Percentiles rank a stretch among this genome's conserved stretches.
Conservation (phyloP, 257 asterid genomes). For the Linaria vulgaris region DNA sequence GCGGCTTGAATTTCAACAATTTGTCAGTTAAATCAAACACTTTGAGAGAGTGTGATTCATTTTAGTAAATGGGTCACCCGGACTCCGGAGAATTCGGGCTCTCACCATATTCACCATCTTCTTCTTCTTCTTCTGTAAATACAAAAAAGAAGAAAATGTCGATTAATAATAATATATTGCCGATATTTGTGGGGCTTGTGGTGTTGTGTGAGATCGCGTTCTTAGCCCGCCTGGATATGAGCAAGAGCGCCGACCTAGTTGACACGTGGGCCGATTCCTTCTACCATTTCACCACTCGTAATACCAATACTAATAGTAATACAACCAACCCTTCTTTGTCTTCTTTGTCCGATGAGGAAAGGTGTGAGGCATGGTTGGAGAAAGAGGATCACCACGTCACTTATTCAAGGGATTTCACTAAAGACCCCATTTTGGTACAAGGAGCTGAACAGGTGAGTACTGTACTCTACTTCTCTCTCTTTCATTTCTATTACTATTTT, state of each 20-base stretch:
- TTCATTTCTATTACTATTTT: no score
- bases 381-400: conserved; percentile 55
- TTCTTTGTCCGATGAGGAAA: conserved; percentile 28
- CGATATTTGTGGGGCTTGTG: conserved; percentile 64
- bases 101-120: conserved; percentile 27
- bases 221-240: conserved; percentile 73
- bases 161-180: conserved; percentile 54
- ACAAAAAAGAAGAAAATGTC: conserved; percentile 61
- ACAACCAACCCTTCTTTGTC: no score
- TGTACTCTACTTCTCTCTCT: no score
- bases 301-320: no score
- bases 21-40: no score
- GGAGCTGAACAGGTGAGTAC: no score
- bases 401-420: conserved; percentile 69
- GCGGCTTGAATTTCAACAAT: no score
- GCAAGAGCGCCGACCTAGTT: conserved; percentile 70
- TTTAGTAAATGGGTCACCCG: no score
- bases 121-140: conserved; percentile 26
- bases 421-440: conserved; percentile 54
- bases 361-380: conserved; percentile 86
- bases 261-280: conserved; percentile 94
- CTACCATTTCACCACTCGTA: conserved; percentile 51
- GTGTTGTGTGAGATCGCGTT: conserved; percentile 85
- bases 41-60: no score
- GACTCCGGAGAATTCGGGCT: no score